These are phyloP conservation scores for Cylindrodendrum hubeiense DNA, from an alignment of 2,329 filamentous ascomycete genomes.

Conservation along the genomic window DNA sequence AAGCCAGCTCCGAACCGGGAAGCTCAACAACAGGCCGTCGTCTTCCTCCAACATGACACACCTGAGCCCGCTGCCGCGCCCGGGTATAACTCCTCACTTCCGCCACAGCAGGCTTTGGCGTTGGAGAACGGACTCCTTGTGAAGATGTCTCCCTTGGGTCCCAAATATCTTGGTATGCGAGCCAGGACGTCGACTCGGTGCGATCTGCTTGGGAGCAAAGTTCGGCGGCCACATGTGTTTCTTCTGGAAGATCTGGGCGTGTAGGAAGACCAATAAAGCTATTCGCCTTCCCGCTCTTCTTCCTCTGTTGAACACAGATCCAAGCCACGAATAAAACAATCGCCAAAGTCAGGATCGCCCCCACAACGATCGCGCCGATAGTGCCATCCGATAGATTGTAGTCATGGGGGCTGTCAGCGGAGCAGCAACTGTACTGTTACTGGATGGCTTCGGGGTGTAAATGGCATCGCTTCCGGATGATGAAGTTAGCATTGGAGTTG, in stretches of 20 bases:
- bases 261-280: conserved; percentile 1
- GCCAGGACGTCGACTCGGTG: conserved; percentile 29
- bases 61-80: conserved; percentile 37
- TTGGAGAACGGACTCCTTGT: conserved; percentile 33
- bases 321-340: conserved; percentile 20
- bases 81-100: conserved; percentile 40
- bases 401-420: conserved; percentile 1
- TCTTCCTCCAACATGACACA: conserved; percentile 34
- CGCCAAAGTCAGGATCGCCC: conserved; percentile 19
- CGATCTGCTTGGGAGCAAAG: conserved; percentile 15
- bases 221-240: conserved; percentile 15
- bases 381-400: conserved; percentile 24
- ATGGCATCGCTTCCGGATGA: conserved; percentile 1
- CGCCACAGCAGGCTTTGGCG: conserved; percentile 41
- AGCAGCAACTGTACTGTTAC: background rate
- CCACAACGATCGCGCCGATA: conserved; percentile 36
- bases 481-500: background rate
- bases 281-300: conserved; percentile 3
- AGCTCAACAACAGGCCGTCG: conserved; percentile 21
- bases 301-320: conserved; percentile 25
- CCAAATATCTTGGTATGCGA: conserved; percentile 24
- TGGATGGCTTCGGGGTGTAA: conserved; percentile 3
- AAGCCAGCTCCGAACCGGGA: conserved; percentile 6
- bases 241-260: conserved; percentile 1
- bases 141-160: conserved; percentile 37